phyloP scores from a whole-genome alignment of 148 eudicot species.

The Polygonum maritimum region DNA sequence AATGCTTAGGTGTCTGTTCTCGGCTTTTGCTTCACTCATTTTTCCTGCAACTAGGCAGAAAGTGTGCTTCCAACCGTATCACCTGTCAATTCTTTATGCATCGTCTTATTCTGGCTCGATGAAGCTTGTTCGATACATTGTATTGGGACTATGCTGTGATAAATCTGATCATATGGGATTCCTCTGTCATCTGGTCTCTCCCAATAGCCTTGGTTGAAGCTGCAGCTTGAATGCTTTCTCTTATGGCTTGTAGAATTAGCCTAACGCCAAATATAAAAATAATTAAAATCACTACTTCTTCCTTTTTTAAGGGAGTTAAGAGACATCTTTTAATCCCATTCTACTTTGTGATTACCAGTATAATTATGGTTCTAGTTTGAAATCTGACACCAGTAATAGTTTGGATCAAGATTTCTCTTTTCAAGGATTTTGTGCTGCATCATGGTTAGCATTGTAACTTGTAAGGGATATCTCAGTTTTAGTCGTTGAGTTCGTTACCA shows the following conservation, averaged over 20 bases:
- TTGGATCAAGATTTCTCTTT: neutral
- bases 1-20: neutral
- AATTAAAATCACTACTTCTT: neutral
- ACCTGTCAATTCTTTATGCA: neutral
- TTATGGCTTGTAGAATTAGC: neutral
- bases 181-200: neutral
- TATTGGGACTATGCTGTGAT: neutral
- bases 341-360: neutral
- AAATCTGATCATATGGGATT: neutral
- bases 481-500: constrained; percentile 56
- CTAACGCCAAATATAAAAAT: neutral
- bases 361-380: neutral
- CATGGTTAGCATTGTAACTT: neutral
- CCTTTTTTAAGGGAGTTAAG: neutral
- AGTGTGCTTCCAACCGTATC: neutral
- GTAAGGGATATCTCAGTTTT: neutral
- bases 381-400: neutral
- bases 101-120: neutral
- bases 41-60: neutral
- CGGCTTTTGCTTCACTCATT: neutral
- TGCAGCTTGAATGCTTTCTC: neutral
- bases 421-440: neutral
- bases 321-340: neutral
- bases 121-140: neutral
- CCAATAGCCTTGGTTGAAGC: neutral